Base-by-base conservation (phyloP, 2,329 filamentous ascomycete species). In the Mycogone perniciosa region DNA sequence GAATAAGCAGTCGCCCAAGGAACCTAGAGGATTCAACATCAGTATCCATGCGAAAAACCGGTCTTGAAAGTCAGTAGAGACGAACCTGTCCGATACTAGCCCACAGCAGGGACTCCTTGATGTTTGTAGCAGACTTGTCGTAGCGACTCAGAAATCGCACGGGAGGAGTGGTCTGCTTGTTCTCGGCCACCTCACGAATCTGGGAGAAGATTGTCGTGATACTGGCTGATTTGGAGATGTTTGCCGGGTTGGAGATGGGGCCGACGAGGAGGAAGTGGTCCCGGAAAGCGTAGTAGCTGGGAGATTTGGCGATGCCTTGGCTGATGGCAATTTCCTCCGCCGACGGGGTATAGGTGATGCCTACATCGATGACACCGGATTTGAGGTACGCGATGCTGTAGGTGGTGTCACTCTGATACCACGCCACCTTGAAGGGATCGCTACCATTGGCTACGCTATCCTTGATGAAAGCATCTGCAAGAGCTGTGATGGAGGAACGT, bases 101-200 rank as follows among this genome's bases (percentile, higher is more conserved):
- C 72, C 73, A 77, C 3, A 76, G 58, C 35, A 66, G 55, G 0
- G 70, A 69, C 46, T 76, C 74, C 52, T 74, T 74, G 45, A 76
- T 74, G 52, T 75, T 76, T 4, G 71, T 75, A 0, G 74, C 73
- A 2, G 71, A 75, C 57, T 76, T 76, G 54, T 76, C 74, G 45
- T 67, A 76, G 1, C 74, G 66, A 31, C 62, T 69, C 8, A 75
- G 58, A 47, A 75, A 76, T 10, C 70, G 66, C 2, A 73, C 66
- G 0, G 67, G 64, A 0, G 64, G 59, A 2, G 62, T 55, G 0
- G 65, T 68, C 0, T 53, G 55, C 4, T 59, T 61, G 2, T 59
- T 64, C 34, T 70, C 63, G 1, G 67, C 67, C 4, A 67, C 64
- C 0, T 62, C 54, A 26, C 64, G 63, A 5, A 76, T 57, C 9